These are phyloP conservation scores for Triticum urartu DNA, from an alignment of 176 grass and related monocot species.

Conservation along the genomic window DNA sequence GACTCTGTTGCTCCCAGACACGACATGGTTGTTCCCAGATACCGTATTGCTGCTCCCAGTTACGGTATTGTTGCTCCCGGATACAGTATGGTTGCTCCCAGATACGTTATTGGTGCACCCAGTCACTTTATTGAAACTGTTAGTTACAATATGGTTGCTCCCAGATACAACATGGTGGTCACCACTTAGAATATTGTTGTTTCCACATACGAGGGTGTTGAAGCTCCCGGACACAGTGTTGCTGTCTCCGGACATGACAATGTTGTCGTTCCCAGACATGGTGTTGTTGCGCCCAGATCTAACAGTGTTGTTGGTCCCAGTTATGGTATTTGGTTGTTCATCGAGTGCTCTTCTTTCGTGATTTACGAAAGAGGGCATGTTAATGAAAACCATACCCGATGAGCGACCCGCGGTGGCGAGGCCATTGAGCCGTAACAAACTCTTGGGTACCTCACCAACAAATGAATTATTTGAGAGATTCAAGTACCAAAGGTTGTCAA, in stretches of 20 bases:
- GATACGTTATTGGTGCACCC: not conserved
- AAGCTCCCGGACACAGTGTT: not conserved
- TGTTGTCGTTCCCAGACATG: not conserved
- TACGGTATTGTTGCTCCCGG: not conserved
- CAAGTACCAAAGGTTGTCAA: not conserved
- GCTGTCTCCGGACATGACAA: not conserved
- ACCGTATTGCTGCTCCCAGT: not conserved
- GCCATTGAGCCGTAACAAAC: not conserved
- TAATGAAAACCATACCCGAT: not conserved
- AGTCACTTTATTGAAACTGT: not conserved
- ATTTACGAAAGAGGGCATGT: not conserved
- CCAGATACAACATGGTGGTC: not conserved
- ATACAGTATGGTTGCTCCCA: not conserved
- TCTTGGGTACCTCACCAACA: not conserved
- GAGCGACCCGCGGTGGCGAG: not conserved
- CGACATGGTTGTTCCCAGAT: not conserved
- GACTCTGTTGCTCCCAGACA: not conserved
- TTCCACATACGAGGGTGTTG: not conserved
- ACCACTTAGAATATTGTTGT: not conserved
- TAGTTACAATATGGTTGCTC: not conserved
- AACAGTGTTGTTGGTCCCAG: not conserved
- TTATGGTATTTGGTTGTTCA: not conserved
- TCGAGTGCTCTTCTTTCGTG: not conserved
- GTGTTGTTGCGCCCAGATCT: not conserved
- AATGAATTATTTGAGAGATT: not conserved